Base-by-base conservation (phyloP, 2,329 filamentous ascomycete genomes). In the Colletotrichum coccodes region DNA sequence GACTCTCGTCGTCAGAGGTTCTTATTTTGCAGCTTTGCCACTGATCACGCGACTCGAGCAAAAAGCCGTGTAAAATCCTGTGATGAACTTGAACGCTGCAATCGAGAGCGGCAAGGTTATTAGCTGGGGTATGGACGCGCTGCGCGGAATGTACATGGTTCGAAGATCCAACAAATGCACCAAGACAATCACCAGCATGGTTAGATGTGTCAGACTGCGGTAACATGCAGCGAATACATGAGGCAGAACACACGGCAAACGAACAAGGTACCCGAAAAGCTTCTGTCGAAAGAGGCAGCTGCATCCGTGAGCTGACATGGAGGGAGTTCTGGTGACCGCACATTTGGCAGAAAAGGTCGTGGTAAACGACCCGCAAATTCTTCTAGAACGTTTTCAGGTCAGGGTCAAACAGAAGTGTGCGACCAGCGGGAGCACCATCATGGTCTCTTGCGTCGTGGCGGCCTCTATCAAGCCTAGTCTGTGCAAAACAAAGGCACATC, bases 331-430 rank as follows among this genome's bases (percentile, higher is more conserved):
- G 44, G 16, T n/a, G 16, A 16, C 12, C 34, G 32, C 53, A n/a
- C n/a, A n/a, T n/a, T n/a, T 16, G 11, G 26, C 14, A 16, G 6
- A 49, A 49, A 30, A 26, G 46, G 5, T 1, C 38, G 60, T 50
- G 32, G n/a, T 9, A 42, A 18, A 28, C 18, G 30, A 58, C 58
- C 44, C 60, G 59, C 30, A 28, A 26, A 36, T n/a, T n/a, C 23
- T 58, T 68, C 60, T 68, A 64, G 60, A 58, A 68, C 23, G 26
- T 28, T 53, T 64, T 36, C 47, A 36, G 36, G 40, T 54, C 46
- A 32, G 46, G 16, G 5, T 21, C 23, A 14, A 26, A 56, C 28
- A 28, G 28, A 30, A 16, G 28, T 16, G 38, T 9, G 9, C 6
- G 36, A 26, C 18, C 12, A 52, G n/a, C 30, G 18, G 28, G 8